Evolutionary conservation across 148 eudicot species (phyloP), one percentile per base, ranked within the genome.

Genomic region (Chenopodium berlandieri): DNA sequence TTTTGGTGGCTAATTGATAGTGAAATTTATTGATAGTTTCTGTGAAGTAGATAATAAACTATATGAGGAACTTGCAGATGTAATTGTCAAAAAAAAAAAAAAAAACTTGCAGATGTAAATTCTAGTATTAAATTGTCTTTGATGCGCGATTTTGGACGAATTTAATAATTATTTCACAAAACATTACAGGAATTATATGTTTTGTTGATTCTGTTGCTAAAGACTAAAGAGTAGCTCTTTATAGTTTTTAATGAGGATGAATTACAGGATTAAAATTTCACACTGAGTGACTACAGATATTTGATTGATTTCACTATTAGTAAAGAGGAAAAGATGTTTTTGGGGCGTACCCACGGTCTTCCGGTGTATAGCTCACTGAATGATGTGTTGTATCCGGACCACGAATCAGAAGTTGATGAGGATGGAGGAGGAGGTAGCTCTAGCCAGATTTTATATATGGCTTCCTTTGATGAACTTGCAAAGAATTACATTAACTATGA

Each of bases 381-480:
- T 66, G 90, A 94, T 76, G 80, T 86, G 70, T 86, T 89, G 84
- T 88, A 86, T 70, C 86, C 91, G n/a, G 87, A 89, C 83, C 84
- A 88, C n/a, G 69, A 71, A 52, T 82, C 88, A 11, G 91, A 85
- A 81, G 82, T 62, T n/a, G 87, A 77, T 75, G 90, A 82, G 30
- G 92, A 88, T 87, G 95, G 88, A 83, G 92, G 84, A 84, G 88
- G 79, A 5, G 88, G 82, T 62, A 31, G 79, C 30, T 82, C 86
- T 73, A 82, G 77, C 76, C 81, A 87, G 82, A 90, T 92, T 80
- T 72, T 94, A 50, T 90, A 94, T 79, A 81, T 78, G 81, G 97
- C 98, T 73, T 94, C 98, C 23, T 94, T 94, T 87, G 92, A 90
- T 52, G 98, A 94, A 78, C 91, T 92, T 56, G 91, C 90, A 30